Percentiles rank a stretch among this genome's conserved stretches.
These are phyloP conservation scores for Penicillium corylophilum DNA, from an alignment of 2,329 filamentous ascomycete genomes.

Conservation along the genomic window DNA sequence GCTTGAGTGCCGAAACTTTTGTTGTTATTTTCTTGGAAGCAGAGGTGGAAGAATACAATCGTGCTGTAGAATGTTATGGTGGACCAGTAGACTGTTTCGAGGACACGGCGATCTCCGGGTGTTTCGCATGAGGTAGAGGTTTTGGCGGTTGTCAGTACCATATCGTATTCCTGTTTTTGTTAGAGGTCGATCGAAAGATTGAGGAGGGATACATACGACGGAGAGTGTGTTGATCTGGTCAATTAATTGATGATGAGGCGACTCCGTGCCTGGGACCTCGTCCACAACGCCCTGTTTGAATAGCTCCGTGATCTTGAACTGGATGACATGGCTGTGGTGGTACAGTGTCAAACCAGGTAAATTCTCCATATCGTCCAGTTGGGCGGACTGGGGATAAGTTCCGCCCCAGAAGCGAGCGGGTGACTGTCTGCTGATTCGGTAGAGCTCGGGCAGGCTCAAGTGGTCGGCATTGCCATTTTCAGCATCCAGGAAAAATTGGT, in stretches of 20 bases:
- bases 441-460: slow-evolving; percentile 22
- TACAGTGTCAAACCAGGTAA: slow-evolving; percentile 22
- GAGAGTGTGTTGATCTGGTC: slow-evolving; percentile 20
- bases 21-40: slow-evolving; percentile 17
- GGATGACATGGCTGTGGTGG: slow-evolving; percentile 26
- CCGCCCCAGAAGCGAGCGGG: slow-evolving; percentile 28
- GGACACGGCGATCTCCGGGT: slow-evolving; percentile 20
- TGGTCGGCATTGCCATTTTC: slow-evolving; percentile 7
- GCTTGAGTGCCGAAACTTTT: slow-evolving; percentile 2
- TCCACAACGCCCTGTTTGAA: slow-evolving; percentile 11
- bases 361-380: slow-evolving; percentile 30
- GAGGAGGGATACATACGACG: slow-evolving; percentile 12
- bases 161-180: slow-evolving; percentile 22
- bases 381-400: slow-evolving; percentile 23
- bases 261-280: not conserved
- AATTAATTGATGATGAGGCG: slow-evolving; percentile 16
- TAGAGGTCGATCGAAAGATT: not conserved
- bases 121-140: slow-evolving; percentile 19
- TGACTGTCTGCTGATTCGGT: slow-evolving; percentile 27
- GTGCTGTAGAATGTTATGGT: slow-evolving; percentile 25
- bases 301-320: slow-evolving; percentile 27
- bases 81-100: slow-evolving; percentile 28
- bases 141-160: slow-evolving; percentile 20
- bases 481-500: slow-evolving; percentile 21
- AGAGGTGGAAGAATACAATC: slow-evolving; percentile 26